Conservation (phyloP, 148 eudicot genomes). For the Silene conica region DNA sequence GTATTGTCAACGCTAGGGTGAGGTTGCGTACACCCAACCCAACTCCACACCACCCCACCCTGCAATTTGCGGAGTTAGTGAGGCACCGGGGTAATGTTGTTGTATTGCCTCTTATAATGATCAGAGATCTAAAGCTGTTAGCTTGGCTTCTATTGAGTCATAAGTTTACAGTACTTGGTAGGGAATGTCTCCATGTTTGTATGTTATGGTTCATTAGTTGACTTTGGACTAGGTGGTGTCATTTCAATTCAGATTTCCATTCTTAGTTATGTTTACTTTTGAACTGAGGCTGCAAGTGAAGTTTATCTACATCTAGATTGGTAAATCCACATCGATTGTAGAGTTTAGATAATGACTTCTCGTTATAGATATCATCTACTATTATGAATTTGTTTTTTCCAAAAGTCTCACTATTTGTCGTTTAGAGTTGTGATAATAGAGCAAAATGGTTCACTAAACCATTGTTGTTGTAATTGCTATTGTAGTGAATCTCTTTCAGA, state of each 20-base stretch:
- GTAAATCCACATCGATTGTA: background rate
- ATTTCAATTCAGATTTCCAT: slow-evolving; percentile 4
- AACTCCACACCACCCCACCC: no score
- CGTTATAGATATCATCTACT: background rate
- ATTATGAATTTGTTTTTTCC: background rate
- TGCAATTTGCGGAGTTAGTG: no score
- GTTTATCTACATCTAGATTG: background rate
- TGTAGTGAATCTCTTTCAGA: background rate
- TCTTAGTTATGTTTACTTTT: background rate
- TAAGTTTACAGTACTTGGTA: no score
- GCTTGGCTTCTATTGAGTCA: no score
- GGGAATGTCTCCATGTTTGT: background rate
- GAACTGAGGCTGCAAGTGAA: slow-evolving; percentile 1
- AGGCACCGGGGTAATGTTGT: no score
- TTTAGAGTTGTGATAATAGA: background rate
- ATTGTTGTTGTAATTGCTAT: background rate
- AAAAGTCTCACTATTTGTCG: background rate
- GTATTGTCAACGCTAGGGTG: no score
- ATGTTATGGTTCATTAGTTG: background rate
- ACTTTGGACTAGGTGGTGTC: background rate
- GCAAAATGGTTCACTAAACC: background rate
- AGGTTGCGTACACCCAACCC: no score
- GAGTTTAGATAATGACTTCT: background rate
- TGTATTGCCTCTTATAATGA: no score
- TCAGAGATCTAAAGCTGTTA: background rate